Conservation (phyloP, 768 basidiomycete genomes). For the Mycena rebaudengoi region DNA sequence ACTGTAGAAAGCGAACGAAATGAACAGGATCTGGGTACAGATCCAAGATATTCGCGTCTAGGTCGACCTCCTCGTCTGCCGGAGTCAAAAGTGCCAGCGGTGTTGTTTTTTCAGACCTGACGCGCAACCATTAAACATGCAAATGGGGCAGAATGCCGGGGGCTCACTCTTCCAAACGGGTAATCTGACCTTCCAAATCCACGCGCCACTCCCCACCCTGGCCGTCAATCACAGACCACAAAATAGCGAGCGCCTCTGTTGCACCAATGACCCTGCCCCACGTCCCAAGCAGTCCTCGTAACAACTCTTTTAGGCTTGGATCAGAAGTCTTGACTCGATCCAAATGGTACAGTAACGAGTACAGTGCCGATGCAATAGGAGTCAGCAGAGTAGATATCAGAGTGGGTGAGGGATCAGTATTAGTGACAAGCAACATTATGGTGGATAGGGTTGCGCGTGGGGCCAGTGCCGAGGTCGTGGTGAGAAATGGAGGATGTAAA, state of each 20-base stretch:
- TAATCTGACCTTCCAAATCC: conserved; percentile 62
- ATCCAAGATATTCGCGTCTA: conserved; percentile 66
- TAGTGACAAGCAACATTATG: conserved; percentile 67
- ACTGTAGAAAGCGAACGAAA: conserved; percentile 72
- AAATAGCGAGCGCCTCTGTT: conserved; percentile 57
- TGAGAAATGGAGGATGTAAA: conserved; percentile 63
- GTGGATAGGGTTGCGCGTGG: conserved; percentile 56
- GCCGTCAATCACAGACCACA: conserved; percentile 68
- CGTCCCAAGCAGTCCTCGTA: conserved; percentile 68
- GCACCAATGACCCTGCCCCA: conserved; percentile 77
- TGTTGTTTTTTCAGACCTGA: conserved; percentile 35
- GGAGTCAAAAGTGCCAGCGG: conserved; percentile 60
- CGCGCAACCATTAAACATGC: conserved; percentile 10
- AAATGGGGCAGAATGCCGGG: background rate
- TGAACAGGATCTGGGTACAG: conserved; percentile 81
- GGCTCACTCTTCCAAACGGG: conserved; percentile 53
- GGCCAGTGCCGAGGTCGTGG: conserved; percentile 16
- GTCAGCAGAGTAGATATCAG: conserved; percentile 71
- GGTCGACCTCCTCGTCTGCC: conserved; percentile 55
- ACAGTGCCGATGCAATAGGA: conserved; percentile 73
- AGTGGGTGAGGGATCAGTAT: conserved; percentile 81
- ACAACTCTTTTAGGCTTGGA: conserved; percentile 65
- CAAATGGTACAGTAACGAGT: conserved; percentile 66
- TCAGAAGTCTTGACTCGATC: conserved; percentile 67
- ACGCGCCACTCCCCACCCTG: conserved; percentile 64